Conservation (phyloP, 2,329 filamentous ascomycete genomes). For the Alternaria metachromatica region DNA sequence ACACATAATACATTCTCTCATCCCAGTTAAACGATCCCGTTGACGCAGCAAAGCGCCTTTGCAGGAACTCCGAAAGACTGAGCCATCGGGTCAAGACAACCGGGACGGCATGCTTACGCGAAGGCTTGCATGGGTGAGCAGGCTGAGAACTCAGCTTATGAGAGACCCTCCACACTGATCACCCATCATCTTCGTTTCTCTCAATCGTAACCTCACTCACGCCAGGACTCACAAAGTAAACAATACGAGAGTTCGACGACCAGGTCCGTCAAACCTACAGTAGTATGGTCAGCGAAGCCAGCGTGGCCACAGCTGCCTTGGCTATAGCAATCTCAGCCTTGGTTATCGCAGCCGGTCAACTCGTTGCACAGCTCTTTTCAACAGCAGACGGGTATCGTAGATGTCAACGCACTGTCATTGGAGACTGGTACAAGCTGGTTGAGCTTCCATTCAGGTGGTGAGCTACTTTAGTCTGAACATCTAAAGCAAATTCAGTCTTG, state of each 20-base stretch:
- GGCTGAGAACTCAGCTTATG: not conserved
- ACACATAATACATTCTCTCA: too few relatives aligned
- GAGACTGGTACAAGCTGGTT: not conserved
- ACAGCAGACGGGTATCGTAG: conserved; percentile 17
- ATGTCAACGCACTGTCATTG: conserved; percentile 12
- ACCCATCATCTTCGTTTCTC: too few relatives aligned
- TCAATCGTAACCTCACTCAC: too few relatives aligned
- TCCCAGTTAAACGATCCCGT: too few relatives aligned
- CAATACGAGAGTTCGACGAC: too few relatives aligned
- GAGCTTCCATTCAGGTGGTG: not conserved
- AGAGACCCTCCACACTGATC: too few relatives aligned
- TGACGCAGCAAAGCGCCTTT: too few relatives aligned
- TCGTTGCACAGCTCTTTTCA: conserved; percentile 15
- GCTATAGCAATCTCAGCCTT: conserved; percentile 11
- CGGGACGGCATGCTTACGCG: not conserved
- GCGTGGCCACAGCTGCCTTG: conserved; percentile 3
- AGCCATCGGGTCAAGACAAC: not conserved
- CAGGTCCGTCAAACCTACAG: too few relatives aligned
- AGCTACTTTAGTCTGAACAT: too few relatives aligned
- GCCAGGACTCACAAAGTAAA: too few relatives aligned
- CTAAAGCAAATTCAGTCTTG: too few relatives aligned
- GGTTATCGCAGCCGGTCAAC: conserved; percentile 7
- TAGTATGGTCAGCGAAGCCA: not conserved
- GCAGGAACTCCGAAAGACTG: too few relatives aligned
- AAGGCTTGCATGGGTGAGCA: not conserved